Percentiles rank a stretch among this genome's conserved stretches.
These are phyloP conservation scores for Eimeria praecox DNA, from an alignment of 169 alveolate species.

Conservation along the genomic window DNA sequence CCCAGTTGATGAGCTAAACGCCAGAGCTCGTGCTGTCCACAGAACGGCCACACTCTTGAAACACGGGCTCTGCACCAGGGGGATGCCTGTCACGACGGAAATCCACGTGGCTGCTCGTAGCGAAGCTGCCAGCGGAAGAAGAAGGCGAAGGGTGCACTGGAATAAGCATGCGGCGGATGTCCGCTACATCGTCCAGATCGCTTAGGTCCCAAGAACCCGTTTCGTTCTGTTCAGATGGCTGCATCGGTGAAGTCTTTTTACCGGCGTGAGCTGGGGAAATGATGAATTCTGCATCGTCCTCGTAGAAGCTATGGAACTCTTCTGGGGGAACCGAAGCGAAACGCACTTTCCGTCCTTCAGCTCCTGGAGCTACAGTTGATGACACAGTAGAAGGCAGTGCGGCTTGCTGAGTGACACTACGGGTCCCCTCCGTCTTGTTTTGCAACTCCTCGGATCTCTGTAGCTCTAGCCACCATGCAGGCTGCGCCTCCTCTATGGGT, in stretches of 20 bases:
- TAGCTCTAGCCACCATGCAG: constrained; percentile 73
- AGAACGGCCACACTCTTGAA: not conserved
- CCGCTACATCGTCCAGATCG: constrained; percentile 38
- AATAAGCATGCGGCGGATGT: constrained; percentile 30
- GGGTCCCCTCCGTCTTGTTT: not conserved
- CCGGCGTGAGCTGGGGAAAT: not conserved
- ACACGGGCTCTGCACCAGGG: not conserved
- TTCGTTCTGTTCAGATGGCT: not conserved
- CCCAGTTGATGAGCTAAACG: not conserved
- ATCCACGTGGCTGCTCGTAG: constrained; percentile 4
- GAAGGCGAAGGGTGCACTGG: constrained; percentile 17
- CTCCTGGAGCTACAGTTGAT: not conserved
- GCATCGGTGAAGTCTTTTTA: not conserved
- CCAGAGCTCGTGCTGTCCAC: not conserved
- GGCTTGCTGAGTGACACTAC: not conserved
- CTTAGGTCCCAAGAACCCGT: constrained; percentile 15
- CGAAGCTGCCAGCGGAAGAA: constrained; percentile 12
- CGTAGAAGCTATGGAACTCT: constrained; percentile 10
- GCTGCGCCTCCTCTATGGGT: constrained; percentile 73
- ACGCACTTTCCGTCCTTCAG: constrained; percentile 29
- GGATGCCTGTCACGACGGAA: not conserved
- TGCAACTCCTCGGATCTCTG: constrained; percentile 34
- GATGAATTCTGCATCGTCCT: constrained; percentile 60
- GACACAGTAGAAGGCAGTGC: not conserved
- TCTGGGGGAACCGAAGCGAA: not conserved